A percentile compares a stretch with the other conserved stretches of the same genome.
Evolutionary conservation across 179 eudicot species (phyloP).

Genomic region (Beta lomatogona): DNA sequence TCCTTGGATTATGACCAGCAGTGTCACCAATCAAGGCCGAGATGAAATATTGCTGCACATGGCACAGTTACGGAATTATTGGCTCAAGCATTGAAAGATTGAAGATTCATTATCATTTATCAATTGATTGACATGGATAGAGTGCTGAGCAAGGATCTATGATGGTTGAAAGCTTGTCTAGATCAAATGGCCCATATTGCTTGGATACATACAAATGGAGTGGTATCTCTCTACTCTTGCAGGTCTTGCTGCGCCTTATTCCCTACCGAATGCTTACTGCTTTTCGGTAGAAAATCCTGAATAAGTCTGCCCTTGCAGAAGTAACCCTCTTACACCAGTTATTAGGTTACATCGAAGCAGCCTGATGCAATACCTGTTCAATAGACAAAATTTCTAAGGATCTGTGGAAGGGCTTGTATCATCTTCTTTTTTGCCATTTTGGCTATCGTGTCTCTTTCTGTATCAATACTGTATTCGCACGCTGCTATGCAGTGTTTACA

Average conservation of each 20-base stretch:
- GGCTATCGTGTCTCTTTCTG: too few species aligned
- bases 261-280: too few species aligned
- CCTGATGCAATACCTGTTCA: too few species aligned
- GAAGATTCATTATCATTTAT: not conserved
- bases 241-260: not conserved
- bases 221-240: too few species aligned
- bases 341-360: too few species aligned
- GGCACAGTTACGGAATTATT: slow-evolving; percentile 94
- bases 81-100: slow-evolving; percentile 76
- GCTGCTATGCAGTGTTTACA: too few species aligned
- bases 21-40: slow-evolving; percentile 94
- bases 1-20: slow-evolving; percentile 99
- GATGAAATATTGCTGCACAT: slow-evolving; percentile 93
- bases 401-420: too few species aligned
- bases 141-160: not conserved
- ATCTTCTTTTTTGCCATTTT: too few species aligned
- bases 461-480: too few species aligned
- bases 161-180: not conserved
- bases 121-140: not conserved
- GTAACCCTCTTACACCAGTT: too few species aligned
- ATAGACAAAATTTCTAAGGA: too few species aligned
- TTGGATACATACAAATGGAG: not conserved
- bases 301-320: too few species aligned
- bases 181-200: not conserved
- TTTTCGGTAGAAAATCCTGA: not conserved